Evolutionary conservation across 192 early-diverging fungal species (phyloP), one percentile per base, ranked within the genome.

Genomic region (Coemansia sp.): DNA sequence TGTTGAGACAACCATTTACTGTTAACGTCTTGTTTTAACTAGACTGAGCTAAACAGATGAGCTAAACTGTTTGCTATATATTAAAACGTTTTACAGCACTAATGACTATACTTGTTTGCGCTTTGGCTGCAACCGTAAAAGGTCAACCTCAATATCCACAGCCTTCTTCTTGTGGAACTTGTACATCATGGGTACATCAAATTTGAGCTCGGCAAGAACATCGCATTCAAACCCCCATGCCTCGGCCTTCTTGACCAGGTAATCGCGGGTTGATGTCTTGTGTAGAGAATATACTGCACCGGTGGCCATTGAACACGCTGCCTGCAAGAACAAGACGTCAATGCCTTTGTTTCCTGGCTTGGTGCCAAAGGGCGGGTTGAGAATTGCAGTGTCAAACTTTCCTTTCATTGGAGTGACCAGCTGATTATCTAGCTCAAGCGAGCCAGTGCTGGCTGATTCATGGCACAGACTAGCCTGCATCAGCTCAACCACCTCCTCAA

Each of bases 341-440:
- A 90, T 86, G 15, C 90, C 90, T 59, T 87, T 88, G 68, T 87
- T 87, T 6, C 79, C 81, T 2, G 81, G 81, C 59, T 89, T 92
- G 2, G 90, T 92, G 17, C 90, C 90, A 72, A 92, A 92, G 0
- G 90, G 90, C 69, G 90, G 90, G 69, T 92, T 92, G 83, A 90
- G 87, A 17, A 92, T 65, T 44, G 90, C 87, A n/a, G 89, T 90
- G 75, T 92, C 90, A 34, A 90, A 80, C 62, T 74, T 75, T 4
- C 65, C 68, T 22, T 66, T 66, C 74, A 87, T 85, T 26, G 75
- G 57, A 19, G 73, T 65, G 4, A 85, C 60, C 26, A 71, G 49
- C 14, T 28, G 62, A 14, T 57, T 48, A 62, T 75, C 70, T 31
- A 70, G 47, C 19, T 44, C 42, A 31, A 75, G 66, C 58, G 37